Base-by-base conservation (phyloP, 2,329 filamentous ascomycete genomes). In the Dothideomycetes sp. region DNA sequence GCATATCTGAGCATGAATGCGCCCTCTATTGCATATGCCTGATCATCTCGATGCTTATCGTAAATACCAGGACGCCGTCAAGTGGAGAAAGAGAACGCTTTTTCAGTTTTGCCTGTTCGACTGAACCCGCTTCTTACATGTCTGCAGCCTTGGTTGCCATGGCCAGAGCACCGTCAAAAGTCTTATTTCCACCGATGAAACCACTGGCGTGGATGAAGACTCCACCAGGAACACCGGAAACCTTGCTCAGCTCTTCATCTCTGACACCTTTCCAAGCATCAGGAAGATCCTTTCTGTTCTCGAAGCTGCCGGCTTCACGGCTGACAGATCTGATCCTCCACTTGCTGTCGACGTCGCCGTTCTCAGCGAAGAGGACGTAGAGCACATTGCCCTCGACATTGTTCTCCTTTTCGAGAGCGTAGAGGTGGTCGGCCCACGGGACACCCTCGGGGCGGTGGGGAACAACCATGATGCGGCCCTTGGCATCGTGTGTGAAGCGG, bases 361-460 rank as follows among this genome's bases (percentile, higher is more conserved):
- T 84, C 68, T 98, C 89, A 0, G 87, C 83, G 63, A 96, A 96
- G 18, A 96, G 69, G 11, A 94, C 88, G 56, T 95, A 96, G 37
- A 88, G 70, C 3, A 89, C 79, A 31, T 76, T 62, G 0, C 66
- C 64, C 19, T 64, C 45, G 45, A 59, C 54, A 53, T 48, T 52
- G 50, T 55, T 40, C 54, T 79, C 72, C 51, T 72, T 72, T 64
- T 98, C 91, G 19, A 96, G 74, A 14, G 74, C 78, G 66, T 94
- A 96, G 14, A 98, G 72, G 61, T 98, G 91, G 55, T 96, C 89
- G 60, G 94, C 91, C 91, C 91, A 96, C 2, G 89, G 89, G 45
- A 89, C 83, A 43, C 82, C 79, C 57, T 84, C 79, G 47, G 82
- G 75, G 41, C 47, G 46, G 37, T 54, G 52, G 3, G 62, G 60